Percentiles rank a stretch among this genome's conserved stretches.
Evolutionary conservation across 2,329 filamentous ascomycete species (phyloP).

Genomic region (Fusarium buxicola): DNA sequence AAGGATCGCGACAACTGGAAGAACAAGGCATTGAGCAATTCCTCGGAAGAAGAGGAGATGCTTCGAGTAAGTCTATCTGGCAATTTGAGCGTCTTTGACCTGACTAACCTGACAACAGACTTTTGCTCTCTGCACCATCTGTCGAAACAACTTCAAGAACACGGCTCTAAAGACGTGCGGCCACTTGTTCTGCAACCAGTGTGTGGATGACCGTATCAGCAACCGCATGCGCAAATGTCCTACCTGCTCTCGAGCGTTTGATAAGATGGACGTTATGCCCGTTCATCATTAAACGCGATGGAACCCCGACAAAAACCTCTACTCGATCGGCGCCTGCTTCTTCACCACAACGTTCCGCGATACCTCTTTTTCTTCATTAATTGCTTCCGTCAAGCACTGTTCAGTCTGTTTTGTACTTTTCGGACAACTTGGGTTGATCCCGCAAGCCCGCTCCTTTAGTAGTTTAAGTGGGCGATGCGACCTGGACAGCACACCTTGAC

Average conservation of each 20-base stretch:
- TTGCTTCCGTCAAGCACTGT: slow-evolving; percentile 40
- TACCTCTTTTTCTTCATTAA: slow-evolving; percentile 44
- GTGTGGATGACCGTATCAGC: slow-evolving; percentile 87
- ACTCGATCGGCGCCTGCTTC: slow-evolving; percentile 21
- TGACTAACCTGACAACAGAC: slow-evolving; percentile 48
- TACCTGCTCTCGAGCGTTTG: slow-evolving; percentile 91
- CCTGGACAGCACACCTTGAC: slow-evolving; percentile 36
- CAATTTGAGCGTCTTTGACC: neutral
- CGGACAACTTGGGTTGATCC: slow-evolving; percentile 17
- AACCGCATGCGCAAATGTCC: slow-evolving; percentile 96
- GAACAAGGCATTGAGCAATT: slow-evolving; percentile 82
- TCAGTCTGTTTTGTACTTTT: slow-evolving; percentile 30
- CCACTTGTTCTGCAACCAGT: slow-evolving; percentile 91
- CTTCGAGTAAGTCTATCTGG: slow-evolving; percentile 75
- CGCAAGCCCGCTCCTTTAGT: slow-evolving; percentile 1
- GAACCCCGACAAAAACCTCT: slow-evolving; percentile 3
- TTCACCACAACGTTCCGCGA: slow-evolving; percentile 36
- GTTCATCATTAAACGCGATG: slow-evolving; percentile 61
- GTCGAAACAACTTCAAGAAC: slow-evolving; percentile 93
- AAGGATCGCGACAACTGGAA: slow-evolving; percentile 91
- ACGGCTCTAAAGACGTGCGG: slow-evolving; percentile 94
- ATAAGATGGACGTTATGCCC: slow-evolving; percentile 88
- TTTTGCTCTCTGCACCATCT: slow-evolving; percentile 82
- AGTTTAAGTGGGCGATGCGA: slow-evolving; percentile 18
- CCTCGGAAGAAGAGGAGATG: slow-evolving; percentile 84